phyloP scores from a whole-genome alignment of 345 rosid genomes.

The Lenwebbia sp. region DNA sequence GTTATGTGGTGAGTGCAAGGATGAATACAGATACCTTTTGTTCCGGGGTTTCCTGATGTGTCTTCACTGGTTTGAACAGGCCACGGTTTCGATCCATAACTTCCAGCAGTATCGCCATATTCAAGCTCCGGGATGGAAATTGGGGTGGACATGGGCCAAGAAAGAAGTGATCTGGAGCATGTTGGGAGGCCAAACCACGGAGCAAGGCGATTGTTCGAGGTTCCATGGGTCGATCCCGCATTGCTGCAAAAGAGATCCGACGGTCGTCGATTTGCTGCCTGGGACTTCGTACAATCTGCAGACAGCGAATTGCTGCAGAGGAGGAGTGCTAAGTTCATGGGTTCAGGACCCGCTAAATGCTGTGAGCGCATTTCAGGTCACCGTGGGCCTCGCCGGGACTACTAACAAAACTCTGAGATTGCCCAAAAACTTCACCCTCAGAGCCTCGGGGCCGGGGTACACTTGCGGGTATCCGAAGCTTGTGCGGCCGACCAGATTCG shows the following conservation, averaged over 20 bases:
- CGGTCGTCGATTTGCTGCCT: slow-evolving; percentile 73
- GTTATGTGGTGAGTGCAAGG: slow-evolving; percentile 68
- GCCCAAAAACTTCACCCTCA: slow-evolving; percentile 74
- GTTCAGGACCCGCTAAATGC: slow-evolving; percentile 70
- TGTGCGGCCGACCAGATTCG: slow-evolving; percentile 57
- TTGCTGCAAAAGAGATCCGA: slow-evolving; percentile 82
- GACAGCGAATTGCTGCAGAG: slow-evolving; percentile 90
- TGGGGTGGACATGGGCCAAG: slow-evolving; percentile 91
- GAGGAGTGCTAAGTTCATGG: slow-evolving; percentile 79
- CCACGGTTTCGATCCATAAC: slow-evolving; percentile 72
- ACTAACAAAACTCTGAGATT: slow-evolving; percentile 62
- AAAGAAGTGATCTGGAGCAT: slow-evolving; percentile 88
- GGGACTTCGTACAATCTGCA: slow-evolving; percentile 85
- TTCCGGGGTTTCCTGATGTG: not conserved
- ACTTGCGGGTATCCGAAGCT: slow-evolving; percentile 77
- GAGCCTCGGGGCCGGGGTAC: slow-evolving; percentile 91
- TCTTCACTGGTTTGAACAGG: slow-evolving; percentile 29
- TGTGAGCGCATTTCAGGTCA: slow-evolving; percentile 68
- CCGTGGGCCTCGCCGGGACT: slow-evolving; percentile 84
- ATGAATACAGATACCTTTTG: not conserved
- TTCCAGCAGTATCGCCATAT: slow-evolving; percentile 87
- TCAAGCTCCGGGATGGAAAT: slow-evolving; percentile 77
- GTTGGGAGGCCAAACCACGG: slow-evolving; percentile 71
- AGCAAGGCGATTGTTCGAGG: slow-evolving; percentile 91
- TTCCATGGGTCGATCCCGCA: slow-evolving; percentile 71